Percentiles rank a stretch among this genome's conserved stretches.
These are phyloP conservation scores for Eustoma russellianum DNA, from an alignment of 257 asterid species.

Conservation along the genomic window DNA sequence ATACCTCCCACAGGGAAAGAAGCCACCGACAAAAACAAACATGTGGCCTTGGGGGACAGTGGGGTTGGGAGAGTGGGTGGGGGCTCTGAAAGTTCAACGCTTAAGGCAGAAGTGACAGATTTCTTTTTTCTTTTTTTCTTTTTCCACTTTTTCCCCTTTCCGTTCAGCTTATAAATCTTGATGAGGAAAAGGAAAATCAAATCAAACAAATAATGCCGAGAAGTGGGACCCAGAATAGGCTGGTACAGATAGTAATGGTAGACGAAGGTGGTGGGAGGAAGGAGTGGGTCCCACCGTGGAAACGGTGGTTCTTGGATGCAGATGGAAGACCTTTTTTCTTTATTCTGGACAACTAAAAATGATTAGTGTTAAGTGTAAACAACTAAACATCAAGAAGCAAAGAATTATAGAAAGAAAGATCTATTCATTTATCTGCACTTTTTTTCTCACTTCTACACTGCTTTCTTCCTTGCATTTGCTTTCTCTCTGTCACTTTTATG, in stretches of 20 bases:
- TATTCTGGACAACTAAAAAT: too few species aligned
- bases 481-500: too few species aligned
- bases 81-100: slow-evolving; percentile 32
- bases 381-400: too few species aligned
- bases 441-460: too few species aligned
- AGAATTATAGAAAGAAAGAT: too few species aligned
- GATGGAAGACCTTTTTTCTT: slow-evolving; percentile 15
- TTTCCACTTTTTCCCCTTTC: neutral
- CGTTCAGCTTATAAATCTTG: neutral
- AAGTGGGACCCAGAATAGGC: slow-evolving; percentile 22
- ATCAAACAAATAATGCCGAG: too few species aligned
- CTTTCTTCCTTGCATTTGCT: too few species aligned
- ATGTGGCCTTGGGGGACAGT: slow-evolving; percentile 1
- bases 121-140: neutral
- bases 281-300: slow-evolving; percentile 14
- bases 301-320: slow-evolving; percentile 32
- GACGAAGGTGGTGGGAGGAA: slow-evolving; percentile 6
- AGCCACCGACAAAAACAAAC: slow-evolving; percentile 37
- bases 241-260: slow-evolving; percentile 10
- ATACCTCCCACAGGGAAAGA: slow-evolving; percentile 32
- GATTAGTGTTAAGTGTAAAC: too few species aligned
- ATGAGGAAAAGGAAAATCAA: slow-evolving; percentile 6
- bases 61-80: neutral
- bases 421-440: too few species aligned
- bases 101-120: slow-evolving; percentile 33